A percentile compares a stretch with the other conserved stretches of the same genome.
Evolutionary conservation across 352 stramenopile genomes (phyloP).

Genomic region (Pythium biforme): DNA sequence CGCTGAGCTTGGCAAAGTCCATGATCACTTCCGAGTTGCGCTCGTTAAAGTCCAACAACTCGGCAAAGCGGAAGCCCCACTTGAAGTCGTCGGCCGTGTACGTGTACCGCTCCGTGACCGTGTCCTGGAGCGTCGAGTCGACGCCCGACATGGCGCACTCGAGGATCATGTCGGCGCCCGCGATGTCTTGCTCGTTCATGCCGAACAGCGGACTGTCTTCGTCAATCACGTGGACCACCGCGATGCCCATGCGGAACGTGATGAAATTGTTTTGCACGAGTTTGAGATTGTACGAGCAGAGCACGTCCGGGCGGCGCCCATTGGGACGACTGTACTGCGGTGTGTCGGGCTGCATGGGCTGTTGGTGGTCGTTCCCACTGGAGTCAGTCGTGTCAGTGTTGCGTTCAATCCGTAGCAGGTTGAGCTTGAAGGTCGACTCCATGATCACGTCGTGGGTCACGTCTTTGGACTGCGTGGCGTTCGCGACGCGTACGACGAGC

Average conservation of each 20-base stretch:
- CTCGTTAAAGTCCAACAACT: constrained; percentile 74
- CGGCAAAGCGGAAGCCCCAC: constrained; percentile 72
- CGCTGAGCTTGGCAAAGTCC: constrained; percentile 77
- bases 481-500: constrained; percentile 77
- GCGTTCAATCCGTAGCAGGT: constrained; percentile 72
- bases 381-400: constrained; percentile 21
- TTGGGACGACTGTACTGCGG: no score
- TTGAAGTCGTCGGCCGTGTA: constrained; percentile 67
- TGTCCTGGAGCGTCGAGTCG: constrained; percentile 83
- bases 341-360: not conserved
- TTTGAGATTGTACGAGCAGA: constrained; percentile 78
- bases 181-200: constrained; percentile 57
- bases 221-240: constrained; percentile 78
- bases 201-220: constrained; percentile 63
- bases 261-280: constrained; percentile 85
- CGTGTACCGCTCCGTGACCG: constrained; percentile 73
- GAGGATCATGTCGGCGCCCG: constrained; percentile 69
- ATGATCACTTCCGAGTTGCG: constrained; percentile 64
- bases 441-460: constrained; percentile 85
- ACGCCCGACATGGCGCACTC: constrained; percentile 76
- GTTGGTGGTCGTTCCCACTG: constrained; percentile 10
- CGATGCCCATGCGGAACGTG: constrained; percentile 81
- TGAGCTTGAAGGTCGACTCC: constrained; percentile 77
- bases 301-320: constrained; percentile 22
- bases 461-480: constrained; percentile 76